These are phyloP conservation scores for Mitragyna speciosa DNA, from an alignment of 257 asterid species.

Conservation along the genomic window DNA sequence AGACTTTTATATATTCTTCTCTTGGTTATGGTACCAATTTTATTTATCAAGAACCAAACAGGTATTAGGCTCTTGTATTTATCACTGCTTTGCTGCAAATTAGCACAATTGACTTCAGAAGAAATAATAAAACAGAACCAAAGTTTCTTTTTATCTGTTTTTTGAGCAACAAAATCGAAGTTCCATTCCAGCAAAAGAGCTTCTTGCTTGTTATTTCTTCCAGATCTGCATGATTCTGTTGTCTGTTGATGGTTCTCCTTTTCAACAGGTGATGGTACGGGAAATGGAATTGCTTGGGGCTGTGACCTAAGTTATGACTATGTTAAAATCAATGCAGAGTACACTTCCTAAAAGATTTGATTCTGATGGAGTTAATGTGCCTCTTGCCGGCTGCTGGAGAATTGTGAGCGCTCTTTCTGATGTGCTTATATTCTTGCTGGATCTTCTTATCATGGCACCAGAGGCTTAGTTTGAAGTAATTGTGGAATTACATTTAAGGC, in stretches of 20 bases:
- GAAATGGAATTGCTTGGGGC: constrained; percentile 91
- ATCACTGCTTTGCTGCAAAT: not conserved
- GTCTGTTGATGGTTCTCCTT: not conserved
- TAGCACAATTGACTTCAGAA: not conserved
- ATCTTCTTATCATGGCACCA: too few species aligned
- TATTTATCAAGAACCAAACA: too few species aligned
- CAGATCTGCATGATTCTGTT: not conserved
- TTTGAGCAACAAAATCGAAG: too few species aligned
- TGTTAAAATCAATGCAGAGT: constrained; percentile 88
- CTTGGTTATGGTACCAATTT: not conserved
- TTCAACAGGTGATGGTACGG: constrained; percentile 69
- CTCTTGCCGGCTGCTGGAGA: not conserved
- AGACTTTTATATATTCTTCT: not conserved
- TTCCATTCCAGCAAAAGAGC: not conserved
- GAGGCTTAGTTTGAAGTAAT: not conserved
- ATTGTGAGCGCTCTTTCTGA: too few species aligned
- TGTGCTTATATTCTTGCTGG: too few species aligned
- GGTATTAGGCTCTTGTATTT: too few species aligned
- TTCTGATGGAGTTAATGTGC: not conserved
- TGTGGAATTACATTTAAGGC: too few species aligned
- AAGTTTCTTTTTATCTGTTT: not conserved
- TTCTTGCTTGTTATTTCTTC: not conserved
- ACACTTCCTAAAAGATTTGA: constrained; percentile 48
- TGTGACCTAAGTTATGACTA: constrained; percentile 92
- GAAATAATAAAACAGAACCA: not conserved